These are phyloP conservation scores for Fusarium floridanum DNA, from an alignment of 2,329 filamentous ascomycete species.

Conservation along the genomic window DNA sequence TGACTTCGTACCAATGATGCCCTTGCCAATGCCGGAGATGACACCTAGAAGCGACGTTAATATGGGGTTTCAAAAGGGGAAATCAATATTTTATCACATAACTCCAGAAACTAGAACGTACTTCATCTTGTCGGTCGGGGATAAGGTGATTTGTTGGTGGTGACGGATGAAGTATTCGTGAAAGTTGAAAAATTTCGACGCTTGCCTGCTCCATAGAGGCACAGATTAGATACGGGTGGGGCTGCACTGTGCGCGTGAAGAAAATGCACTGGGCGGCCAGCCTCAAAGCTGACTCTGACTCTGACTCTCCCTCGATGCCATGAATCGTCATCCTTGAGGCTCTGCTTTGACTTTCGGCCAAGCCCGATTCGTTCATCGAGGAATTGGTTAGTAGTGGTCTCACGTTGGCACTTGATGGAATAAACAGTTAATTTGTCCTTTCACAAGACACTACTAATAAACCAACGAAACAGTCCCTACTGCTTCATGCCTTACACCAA, in stretches of 20 bases:
- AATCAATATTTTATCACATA: neutral
- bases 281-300: neutral
- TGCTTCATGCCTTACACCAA: constrained; percentile 25
- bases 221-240: constrained; percentile 3
- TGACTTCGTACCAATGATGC: constrained; percentile 2
- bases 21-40: constrained; percentile 6
- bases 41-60: neutral
- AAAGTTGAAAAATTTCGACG: constrained; percentile 6
- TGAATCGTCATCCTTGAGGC: neutral
- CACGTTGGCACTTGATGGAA: neutral
- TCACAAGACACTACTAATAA: neutral
- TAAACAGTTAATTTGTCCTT: constrained; percentile 28
- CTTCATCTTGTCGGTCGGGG: constrained; percentile 1
- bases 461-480: constrained; percentile 6
- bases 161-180: neutral
- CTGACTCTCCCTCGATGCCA: neutral
- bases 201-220: neutral
- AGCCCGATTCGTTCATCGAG: neutral
- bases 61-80: neutral
- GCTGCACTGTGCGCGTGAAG: too few relatives aligned
- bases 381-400: neutral
- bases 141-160: constrained; percentile 2
- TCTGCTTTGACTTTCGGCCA: neutral
- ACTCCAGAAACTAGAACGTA: constrained; percentile 3
- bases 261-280: neutral